Conservation (phyloP, 1,284 basidiomycete species). For the Ganoderma leucocontextum region DNA sequence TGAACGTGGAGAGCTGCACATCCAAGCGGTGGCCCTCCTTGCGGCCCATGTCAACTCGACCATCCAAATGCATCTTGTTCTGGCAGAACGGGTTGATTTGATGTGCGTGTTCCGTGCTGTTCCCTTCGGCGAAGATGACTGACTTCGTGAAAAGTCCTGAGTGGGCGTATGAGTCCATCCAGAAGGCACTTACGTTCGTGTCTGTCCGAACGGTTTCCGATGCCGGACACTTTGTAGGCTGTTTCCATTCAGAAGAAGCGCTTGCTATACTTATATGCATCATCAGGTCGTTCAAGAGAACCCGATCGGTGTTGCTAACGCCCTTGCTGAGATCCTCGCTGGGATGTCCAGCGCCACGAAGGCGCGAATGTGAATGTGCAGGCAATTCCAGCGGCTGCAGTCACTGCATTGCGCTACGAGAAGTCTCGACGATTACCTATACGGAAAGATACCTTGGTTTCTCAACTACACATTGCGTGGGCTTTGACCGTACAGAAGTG, state of each 20-base stretch:
- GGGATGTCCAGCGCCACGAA: background rate
- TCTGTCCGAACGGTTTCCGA: slow-evolving; percentile 3
- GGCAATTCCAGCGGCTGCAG: background rate
- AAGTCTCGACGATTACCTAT: background rate
- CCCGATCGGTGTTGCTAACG: background rate
- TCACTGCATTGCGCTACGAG: background rate
- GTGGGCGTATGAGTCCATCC: slow-evolving; percentile 2
- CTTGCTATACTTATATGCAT: background rate
- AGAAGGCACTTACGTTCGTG: background rate
- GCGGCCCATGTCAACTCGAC: background rate
- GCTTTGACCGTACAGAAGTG: background rate
- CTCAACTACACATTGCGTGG: background rate
- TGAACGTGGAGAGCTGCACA: slow-evolving; percentile 10
- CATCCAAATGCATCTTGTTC: slow-evolving; percentile 10
- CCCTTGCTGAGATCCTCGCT: slow-evolving; percentile 3
- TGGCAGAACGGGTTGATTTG: slow-evolving; percentile 6
- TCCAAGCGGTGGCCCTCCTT: slow-evolving; percentile 2
- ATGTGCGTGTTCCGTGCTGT: slow-evolving; percentile 4
- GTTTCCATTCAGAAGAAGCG: background rate
- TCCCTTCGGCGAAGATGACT: background rate
- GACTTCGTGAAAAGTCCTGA: slow-evolving; percentile 2
- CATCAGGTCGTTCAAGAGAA: slow-evolving; percentile 17
- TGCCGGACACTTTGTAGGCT: slow-evolving; percentile 14
- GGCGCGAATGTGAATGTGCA: slow-evolving; percentile 14
- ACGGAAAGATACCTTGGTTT: background rate